Conservation (phyloP, 345 rosid genomes). For the Alliaria petiolata region DNA sequence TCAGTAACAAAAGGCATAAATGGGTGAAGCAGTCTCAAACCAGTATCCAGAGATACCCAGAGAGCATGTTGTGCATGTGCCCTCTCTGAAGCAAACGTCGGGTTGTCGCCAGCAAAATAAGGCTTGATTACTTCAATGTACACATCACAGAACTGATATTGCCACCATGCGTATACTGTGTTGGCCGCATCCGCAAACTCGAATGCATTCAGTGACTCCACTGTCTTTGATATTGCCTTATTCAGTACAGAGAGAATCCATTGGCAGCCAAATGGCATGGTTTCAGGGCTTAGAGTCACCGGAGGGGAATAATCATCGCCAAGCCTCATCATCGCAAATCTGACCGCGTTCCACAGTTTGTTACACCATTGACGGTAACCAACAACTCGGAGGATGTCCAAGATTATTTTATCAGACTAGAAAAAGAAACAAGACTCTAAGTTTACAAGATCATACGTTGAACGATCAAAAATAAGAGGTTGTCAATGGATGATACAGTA, state of each 20-base stretch:
- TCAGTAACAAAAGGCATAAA: constrained; percentile 94
- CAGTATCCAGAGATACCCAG: constrained; percentile 82
- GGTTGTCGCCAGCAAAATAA: constrained; percentile 60
- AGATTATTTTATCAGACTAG: constrained; percentile 91
- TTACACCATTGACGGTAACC: constrained; percentile 99
- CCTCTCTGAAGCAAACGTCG: constrained; percentile 56
- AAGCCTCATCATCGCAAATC: constrained; percentile 92
- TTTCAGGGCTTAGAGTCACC: constrained; percentile 33
- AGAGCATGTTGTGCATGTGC: constrained; percentile 61
- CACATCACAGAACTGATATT: constrained; percentile 90
- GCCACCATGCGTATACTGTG: constrained; percentile 91
- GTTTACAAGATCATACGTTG: not conserved
- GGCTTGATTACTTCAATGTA: constrained; percentile 91
- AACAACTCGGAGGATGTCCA: constrained; percentile 91
- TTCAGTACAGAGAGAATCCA: constrained; percentile 89
- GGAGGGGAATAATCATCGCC: constrained; percentile 65
- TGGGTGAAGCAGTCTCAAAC: constrained; percentile 91
- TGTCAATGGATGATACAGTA: constrained; percentile 30
- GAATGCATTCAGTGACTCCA: constrained; percentile 50
- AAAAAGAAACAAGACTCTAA: constrained; percentile 17
- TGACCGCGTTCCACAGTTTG: constrained; percentile 95
- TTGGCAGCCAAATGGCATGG: constrained; percentile 75
- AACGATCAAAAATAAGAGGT: not conserved
- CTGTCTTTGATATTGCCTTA: constrained; percentile 62
- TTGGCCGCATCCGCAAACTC: constrained; percentile 84